Percentiles rank a stretch among this genome's conserved stretches.
These are phyloP conservation scores for Fusarium sp. DNA, from an alignment of 2,329 filamentous ascomycete genomes.

Conservation along the genomic window DNA sequence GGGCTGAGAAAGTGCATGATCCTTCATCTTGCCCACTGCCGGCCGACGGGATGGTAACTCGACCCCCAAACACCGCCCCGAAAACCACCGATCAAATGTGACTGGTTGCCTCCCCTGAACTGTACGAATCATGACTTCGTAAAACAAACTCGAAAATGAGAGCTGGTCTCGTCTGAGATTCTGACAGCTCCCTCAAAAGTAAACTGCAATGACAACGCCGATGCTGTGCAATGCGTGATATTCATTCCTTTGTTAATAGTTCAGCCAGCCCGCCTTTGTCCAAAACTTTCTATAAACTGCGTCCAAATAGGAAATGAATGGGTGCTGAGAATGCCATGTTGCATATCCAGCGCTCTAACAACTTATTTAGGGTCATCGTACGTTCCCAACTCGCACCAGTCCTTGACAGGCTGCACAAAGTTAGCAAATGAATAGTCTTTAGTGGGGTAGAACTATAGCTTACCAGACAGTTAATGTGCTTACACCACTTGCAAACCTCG, in stretches of 20 bases:
- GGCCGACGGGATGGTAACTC: not conserved
- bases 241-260: slow-evolving; percentile 9
- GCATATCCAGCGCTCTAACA: not conserved
- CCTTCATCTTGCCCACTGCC: not conserved
- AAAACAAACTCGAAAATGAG: slow-evolving; percentile 20
- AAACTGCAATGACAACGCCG: slow-evolving; percentile 44
- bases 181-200: slow-evolving; percentile 11
- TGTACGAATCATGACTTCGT: slow-evolving; percentile 31
- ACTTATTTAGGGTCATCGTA: slow-evolving; percentile 38
- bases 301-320: not conserved
- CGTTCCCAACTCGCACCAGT: slow-evolving; percentile 68
- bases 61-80: not conserved
- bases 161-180: not conserved
- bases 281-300: slow-evolving; percentile 11
- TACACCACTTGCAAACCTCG: slow-evolving; percentile 87
- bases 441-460: slow-evolving; percentile 53
- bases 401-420: slow-evolving; percentile 63
- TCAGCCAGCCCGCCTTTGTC: slow-evolving; percentile 20
- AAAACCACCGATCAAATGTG: slow-evolving; percentile 1
- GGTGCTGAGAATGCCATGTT: not conserved
- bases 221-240: slow-evolving; percentile 46
- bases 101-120: not conserved
- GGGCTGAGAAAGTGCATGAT: slow-evolving; percentile 23
- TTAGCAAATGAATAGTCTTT: slow-evolving; percentile 35
- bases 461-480: slow-evolving; percentile 91